Conservation (phyloP, 1,284 basidiomycete genomes). For the Grifola frondosa region DNA sequence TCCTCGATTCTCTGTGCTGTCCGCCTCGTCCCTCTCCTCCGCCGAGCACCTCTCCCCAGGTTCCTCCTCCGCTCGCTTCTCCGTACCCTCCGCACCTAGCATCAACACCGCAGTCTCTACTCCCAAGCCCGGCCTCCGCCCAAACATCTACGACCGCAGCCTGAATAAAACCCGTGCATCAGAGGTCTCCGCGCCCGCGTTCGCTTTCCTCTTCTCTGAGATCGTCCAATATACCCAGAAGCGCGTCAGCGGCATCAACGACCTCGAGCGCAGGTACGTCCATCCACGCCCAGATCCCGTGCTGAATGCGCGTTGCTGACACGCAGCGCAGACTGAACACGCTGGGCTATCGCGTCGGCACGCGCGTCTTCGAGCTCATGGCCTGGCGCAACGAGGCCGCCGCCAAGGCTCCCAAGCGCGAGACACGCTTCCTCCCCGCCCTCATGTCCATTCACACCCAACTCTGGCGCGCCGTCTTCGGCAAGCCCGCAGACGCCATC, state of each 20-base stretch:
- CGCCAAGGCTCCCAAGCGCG: slow-evolving; percentile 82
- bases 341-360: slow-evolving; percentile 87
- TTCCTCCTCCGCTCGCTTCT: slow-evolving; percentile 63
- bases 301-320: slow-evolving; percentile 15
- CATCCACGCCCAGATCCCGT: background rate
- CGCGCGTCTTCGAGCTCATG: slow-evolving; percentile 79
- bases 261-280: slow-evolving; percentile 72
- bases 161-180: slow-evolving; percentile 79
- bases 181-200: slow-evolving; percentile 82
- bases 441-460: slow-evolving; percentile 92
- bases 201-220: slow-evolving; percentile 89
- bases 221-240: slow-evolving; percentile 94
- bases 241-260: slow-evolving; percentile 90
- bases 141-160: slow-evolving; percentile 82
- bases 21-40: slow-evolving; percentile 63
- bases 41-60: slow-evolving; percentile 64
- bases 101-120: slow-evolving; percentile 41
- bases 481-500: slow-evolving; percentile 89
- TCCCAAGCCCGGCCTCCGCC: slow-evolving; percentile 46
- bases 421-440: slow-evolving; percentile 84
- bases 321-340: slow-evolving; percentile 75
- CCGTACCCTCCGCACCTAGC: slow-evolving; percentile 58
- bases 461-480: slow-evolving; percentile 93
- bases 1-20: slow-evolving; percentile 69
- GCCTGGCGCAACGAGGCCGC: slow-evolving; percentile 68